Conservation (phyloP, 495 filamentous ascomycete species). For the Acidomyces sp. region DNA sequence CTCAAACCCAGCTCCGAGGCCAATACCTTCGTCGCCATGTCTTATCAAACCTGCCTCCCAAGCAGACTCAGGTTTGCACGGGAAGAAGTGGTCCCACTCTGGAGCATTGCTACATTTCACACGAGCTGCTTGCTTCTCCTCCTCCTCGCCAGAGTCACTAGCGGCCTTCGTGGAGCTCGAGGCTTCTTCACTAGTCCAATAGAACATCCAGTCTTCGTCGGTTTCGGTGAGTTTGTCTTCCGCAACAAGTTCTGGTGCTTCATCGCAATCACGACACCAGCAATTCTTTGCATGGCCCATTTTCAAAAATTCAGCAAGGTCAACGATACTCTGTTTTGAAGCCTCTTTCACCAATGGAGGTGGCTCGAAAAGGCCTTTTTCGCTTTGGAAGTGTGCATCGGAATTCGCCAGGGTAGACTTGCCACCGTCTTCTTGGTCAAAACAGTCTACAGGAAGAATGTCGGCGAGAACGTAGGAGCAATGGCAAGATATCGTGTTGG, state of each 20-base stretch:
- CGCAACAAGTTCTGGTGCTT: background rate
- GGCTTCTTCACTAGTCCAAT: too few relatives aligned
- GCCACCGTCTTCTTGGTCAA: background rate
- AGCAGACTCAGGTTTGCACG: too few relatives aligned
- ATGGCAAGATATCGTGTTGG: background rate
- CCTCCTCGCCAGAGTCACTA: background rate
- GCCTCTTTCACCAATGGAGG: background rate
- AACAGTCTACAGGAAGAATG: conserved; percentile 3
- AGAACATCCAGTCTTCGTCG: too few relatives aligned
- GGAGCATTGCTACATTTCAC: too few relatives aligned
- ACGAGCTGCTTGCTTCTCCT: too few relatives aligned
- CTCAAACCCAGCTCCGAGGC: too few relatives aligned
- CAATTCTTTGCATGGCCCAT: conserved; percentile 21
- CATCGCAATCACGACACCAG: conserved; percentile 17
- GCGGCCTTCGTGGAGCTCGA: too few relatives aligned
- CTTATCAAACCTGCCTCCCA: too few relatives aligned
- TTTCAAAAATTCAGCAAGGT: conserved; percentile 17
- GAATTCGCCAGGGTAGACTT: background rate
- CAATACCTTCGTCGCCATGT: too few relatives aligned
- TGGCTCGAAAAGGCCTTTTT: conserved; percentile 9
- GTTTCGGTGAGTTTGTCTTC: too few relatives aligned
- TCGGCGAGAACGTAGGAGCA: background rate
- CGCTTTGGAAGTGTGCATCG: conserved; percentile 10
- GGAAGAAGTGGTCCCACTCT: too few relatives aligned
- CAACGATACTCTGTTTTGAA: conserved; percentile 6